Conservation (phyloP, 208 protist genomes). For the Acanthamoeba divionensis region DNA sequence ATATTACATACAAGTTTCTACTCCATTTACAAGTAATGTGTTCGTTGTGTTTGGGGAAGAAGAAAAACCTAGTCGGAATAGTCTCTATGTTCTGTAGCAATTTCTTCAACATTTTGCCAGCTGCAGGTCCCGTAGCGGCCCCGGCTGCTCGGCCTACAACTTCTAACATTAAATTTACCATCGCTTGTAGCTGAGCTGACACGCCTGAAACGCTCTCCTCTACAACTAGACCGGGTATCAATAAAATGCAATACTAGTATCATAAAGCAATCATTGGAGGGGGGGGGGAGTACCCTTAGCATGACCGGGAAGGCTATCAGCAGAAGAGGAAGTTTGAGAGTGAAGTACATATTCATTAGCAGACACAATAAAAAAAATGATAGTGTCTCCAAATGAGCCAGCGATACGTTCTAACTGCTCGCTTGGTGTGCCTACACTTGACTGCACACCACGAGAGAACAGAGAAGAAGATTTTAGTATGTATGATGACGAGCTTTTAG, state of each 20-base stretch:
- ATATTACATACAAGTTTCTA: too few species aligned
- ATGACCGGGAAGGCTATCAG: background rate
- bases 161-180: too few species aligned
- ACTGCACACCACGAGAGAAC: background rate
- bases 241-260: too few species aligned
- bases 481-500: too few species aligned
- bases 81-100: background rate
- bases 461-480: background rate
- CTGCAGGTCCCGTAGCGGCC: too few species aligned
- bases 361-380: constrained; percentile 31
- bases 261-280: background rate
- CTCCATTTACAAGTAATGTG: too few species aligned
- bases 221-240: background rate
- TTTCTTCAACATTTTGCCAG: too few species aligned
- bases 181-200: too few species aligned
- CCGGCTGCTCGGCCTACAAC: too few species aligned
- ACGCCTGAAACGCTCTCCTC: background rate
- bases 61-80: too few species aligned
- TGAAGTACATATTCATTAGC: constrained; percentile 23
- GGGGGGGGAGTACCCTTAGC: background rate
- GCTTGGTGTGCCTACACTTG: background rate
- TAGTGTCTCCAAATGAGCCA: background rate
- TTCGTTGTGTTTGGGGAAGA: too few species aligned
- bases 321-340: background rate
- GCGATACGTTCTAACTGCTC: background rate